Base-by-base conservation (phyloP, 352 stramenopile genomes). In the Globisporangium nodosum region DNA sequence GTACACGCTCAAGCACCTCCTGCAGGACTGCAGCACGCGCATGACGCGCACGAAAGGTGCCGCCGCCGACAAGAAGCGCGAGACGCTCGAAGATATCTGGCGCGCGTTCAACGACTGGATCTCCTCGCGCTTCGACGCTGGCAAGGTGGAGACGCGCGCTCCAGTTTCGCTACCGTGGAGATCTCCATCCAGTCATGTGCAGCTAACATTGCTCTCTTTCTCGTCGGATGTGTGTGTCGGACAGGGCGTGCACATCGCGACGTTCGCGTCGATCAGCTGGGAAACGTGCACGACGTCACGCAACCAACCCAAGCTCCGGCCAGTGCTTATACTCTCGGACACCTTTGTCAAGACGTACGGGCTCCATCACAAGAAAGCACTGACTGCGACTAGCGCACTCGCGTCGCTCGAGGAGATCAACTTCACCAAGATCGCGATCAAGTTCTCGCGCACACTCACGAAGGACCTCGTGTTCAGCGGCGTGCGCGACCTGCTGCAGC, bases 341-440 rank as follows among this genome's bases (percentile, higher is more conserved):
- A 86, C 81, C 1, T 91, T 85, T 52, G 56, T 75, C 42, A 78
- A 78, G 48, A 87, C 81, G 1, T 88, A 88, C 35, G 70, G 72
- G 8, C 68, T 91, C 9, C 66, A 76, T 33, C 75, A 87, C 47
- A 78, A 76, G 60, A 72, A 74, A 13, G 11, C 56, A 49, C 49
- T 67, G 9, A 61, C 6, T 65, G 31, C 27, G 62, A 1, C 58
- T 65, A 6, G 61, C 73, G 12, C 73, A 8, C 57, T 88, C 11
- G 72, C 73, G 24, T 70, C 81, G n/a, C 72, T 86, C 20, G 81
- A 91, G 52, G 78, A 91, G 57, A 83, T 89, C 64, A 89, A 89
- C 55, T 89, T 88, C 56, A 89, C 77, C 31, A 91, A 91, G 58
- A 85, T 91, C 54, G 81, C 81, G 61, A 91, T 89, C 71, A 91